Percentiles rank a stretch among this genome's conserved stretches.
Conservation (phyloP, 2,329 filamentous ascomycete genomes). For the Trichoderma atroviride region DNA sequence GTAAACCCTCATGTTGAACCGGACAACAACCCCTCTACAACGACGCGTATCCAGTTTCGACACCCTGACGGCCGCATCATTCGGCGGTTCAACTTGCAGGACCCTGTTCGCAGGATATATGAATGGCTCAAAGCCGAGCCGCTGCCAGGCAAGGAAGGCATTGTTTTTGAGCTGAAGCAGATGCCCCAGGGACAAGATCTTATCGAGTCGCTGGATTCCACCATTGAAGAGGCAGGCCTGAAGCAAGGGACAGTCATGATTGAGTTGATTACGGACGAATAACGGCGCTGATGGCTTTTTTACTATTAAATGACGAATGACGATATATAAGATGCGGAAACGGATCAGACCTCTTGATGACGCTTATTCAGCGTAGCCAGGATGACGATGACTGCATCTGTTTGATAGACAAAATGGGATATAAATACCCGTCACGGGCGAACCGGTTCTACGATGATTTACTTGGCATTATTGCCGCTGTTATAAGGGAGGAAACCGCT, state of each 20-base stretch:
- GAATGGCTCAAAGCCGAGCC: constrained; percentile 95
- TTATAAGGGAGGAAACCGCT: constrained; percentile 1
- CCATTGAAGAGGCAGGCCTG: constrained; percentile 78
- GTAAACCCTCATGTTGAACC: constrained; percentile 79
- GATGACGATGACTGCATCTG: background rate
- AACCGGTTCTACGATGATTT: constrained; percentile 19
- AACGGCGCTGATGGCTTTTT: constrained; percentile 15
- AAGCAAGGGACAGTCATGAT: constrained; percentile 97
- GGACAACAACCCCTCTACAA: constrained; percentile 65
- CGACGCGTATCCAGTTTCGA: constrained; percentile 90
- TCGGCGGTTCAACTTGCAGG: constrained; percentile 76
- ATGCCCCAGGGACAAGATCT: constrained; percentile 80
- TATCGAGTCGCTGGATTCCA: constrained; percentile 71
- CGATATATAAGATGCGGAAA: constrained; percentile 8
- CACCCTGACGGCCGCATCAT: constrained; percentile 84
- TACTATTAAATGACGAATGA: constrained; percentile 16
- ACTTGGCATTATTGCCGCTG: constrained; percentile 13
- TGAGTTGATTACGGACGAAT: constrained; percentile 71
- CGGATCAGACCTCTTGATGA: background rate
- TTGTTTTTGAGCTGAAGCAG: constrained; percentile 83
- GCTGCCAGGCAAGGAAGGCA: constrained; percentile 74
- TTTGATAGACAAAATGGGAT: constrained; percentile 23
- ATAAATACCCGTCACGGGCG: constrained; percentile 19
- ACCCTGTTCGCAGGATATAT: constrained; percentile 81
- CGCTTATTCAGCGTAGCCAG: background rate